A percentile compares a stretch with the other conserved stretches of the same genome.
These are phyloP conservation scores for Ilyonectria destructans DNA, from an alignment of 2,329 filamentous ascomycete genomes.

Conservation along the genomic window DNA sequence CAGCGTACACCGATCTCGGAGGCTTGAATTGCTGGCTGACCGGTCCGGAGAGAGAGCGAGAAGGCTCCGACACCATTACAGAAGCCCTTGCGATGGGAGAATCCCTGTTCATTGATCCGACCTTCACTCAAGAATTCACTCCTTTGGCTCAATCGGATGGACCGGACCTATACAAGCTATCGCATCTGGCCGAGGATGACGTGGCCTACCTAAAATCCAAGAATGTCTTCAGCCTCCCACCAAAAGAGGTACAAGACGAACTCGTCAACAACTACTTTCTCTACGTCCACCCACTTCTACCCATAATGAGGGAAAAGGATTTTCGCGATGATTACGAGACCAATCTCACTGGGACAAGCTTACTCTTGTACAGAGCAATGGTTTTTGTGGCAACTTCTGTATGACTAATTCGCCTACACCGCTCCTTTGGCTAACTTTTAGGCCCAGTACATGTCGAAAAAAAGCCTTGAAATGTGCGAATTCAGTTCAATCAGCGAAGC, in stretches of 20 bases:
- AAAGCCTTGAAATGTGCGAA: too few species aligned
- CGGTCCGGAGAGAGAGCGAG: too few species aligned
- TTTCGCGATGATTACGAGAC: background rate
- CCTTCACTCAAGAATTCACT: too few species aligned
- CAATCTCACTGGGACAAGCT: background rate
- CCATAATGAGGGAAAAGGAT: background rate
- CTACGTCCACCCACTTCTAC: conserved; percentile 1
- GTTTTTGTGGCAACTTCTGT: background rate
- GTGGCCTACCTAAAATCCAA: background rate
- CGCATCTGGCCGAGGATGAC: background rate
- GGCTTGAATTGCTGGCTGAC: too few species aligned
- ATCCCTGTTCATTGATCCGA: too few species aligned
- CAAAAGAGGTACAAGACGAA: background rate
- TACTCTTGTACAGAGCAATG: conserved; percentile 1
- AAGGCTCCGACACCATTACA: too few species aligned
- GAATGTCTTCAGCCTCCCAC: background rate
- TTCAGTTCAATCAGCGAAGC: background rate
- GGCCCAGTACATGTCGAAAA: too few species aligned
- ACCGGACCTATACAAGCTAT: background rate
- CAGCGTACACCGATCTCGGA: too few species aligned
- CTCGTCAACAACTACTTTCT: conserved; percentile 2
- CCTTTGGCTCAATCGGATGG: too few species aligned
- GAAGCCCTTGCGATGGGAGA: too few species aligned
- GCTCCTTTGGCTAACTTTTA: background rate
- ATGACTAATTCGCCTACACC: background rate